These are phyloP conservation scores for Chrysosporium keratinophilum DNA, from an alignment of 2,329 filamentous ascomycete species.

Conservation along the genomic window DNA sequence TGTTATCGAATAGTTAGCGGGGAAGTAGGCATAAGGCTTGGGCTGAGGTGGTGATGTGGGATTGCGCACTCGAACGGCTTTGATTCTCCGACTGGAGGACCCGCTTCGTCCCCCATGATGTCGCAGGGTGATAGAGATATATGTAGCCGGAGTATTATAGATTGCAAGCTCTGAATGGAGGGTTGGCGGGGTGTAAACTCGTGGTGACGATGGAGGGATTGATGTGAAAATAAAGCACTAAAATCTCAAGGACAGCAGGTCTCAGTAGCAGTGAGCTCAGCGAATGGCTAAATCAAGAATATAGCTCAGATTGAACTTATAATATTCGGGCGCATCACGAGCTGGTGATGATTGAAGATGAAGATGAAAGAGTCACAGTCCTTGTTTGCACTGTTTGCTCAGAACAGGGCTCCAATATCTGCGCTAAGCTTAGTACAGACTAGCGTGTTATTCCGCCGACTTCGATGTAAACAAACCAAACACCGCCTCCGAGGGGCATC, in stretches of 20 bases:
- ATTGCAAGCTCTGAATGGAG: background rate
- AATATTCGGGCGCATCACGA: background rate
- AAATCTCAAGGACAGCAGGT: no score
- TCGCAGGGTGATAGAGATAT: background rate
- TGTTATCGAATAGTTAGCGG: conserved; percentile 18
- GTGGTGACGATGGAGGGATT: background rate
- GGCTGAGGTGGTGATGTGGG: background rate
- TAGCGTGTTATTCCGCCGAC: background rate
- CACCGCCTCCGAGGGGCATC: conserved; percentile 6
- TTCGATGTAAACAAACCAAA: conserved; percentile 17
- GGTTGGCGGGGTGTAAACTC: background rate
- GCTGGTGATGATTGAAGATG: background rate
- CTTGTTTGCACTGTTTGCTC: conserved; percentile 32
- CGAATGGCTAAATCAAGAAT: background rate
- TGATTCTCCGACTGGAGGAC: conserved; percentile 11
- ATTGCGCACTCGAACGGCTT: conserved; percentile 33
- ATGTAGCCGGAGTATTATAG: background rate
- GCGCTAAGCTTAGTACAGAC: conserved; percentile 25
- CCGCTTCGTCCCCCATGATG: conserved; percentile 10
- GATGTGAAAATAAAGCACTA: no score
- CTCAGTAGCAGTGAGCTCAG: no score
- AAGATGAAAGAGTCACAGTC: conserved; percentile 1
- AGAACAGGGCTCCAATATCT: conserved; percentile 21
- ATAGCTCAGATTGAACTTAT: background rate
- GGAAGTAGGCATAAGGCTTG: background rate